These are phyloP conservation scores for Lithocarpus polystachyus DNA, from an alignment of 306 rosid genomes.

Conservation along the genomic window DNA sequence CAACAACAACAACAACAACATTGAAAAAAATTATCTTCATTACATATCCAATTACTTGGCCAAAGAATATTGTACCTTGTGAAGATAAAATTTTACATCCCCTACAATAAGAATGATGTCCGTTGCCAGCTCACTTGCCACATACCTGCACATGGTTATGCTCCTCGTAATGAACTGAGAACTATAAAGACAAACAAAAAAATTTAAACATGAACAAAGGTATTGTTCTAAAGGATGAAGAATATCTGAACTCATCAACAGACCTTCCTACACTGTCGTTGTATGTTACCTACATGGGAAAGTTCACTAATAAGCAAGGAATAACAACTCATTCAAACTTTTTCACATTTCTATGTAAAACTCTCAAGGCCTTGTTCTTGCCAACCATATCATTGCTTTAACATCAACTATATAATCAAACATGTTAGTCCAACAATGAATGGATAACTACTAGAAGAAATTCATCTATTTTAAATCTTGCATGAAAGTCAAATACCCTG, in stretches of 20 bases:
- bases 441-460: not conserved
- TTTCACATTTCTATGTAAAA: not conserved
- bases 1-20: too few species aligned
- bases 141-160: conserved; percentile 59
- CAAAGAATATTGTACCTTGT: conserved; percentile 57
- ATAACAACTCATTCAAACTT: not conserved
- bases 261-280: not conserved
- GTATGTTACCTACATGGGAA: not conserved
- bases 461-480: not conserved
- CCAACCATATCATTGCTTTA: not conserved
- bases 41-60: not conserved
- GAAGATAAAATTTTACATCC: conserved; percentile 73
- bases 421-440: not conserved
- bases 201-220: not conserved
- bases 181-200: conserved; percentile 11
- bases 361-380: not conserved
- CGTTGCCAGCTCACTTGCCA: conserved; percentile 79
- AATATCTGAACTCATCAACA: not conserved
- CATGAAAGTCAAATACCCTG: not conserved
- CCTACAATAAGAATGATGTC: conserved; percentile 64
- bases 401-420: not conserved
- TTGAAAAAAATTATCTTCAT: conserved; percentile 6
- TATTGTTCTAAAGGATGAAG: not conserved
- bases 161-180: conserved; percentile 5
- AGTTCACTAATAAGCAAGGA: not conserved